Percentiles rank a stretch among this genome's conserved stretches.
phyloP scores from a whole-genome alignment of 352 stramenopile genomes.

The Phytophthora hibernalis region DNA sequence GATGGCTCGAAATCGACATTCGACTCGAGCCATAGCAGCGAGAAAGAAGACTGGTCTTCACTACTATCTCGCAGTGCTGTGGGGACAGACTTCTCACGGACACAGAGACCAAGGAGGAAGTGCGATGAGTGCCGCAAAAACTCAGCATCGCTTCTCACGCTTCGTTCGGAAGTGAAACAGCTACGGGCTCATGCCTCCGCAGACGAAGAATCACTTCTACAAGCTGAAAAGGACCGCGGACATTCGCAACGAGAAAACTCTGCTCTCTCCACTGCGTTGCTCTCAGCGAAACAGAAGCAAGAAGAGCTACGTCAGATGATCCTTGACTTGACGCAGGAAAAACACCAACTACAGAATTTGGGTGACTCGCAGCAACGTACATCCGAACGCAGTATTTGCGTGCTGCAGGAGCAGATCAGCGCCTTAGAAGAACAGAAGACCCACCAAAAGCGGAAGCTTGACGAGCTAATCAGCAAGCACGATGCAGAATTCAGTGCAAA shows the following conservation, averaged over 20 bases:
- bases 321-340: slow-evolving; percentile 57
- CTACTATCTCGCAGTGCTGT: slow-evolving; percentile 33
- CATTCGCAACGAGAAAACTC: slow-evolving; percentile 57
- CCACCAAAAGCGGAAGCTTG: slow-evolving; percentile 38
- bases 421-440: slow-evolving; percentile 39
- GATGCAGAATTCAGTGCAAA: slow-evolving; percentile 32
- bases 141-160: slow-evolving; percentile 38
- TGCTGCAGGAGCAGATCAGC: slow-evolving; percentile 47
- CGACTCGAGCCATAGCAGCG: slow-evolving; percentile 48
- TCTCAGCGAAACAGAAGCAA: slow-evolving; percentile 60
- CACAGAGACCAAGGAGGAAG: slow-evolving; percentile 29
- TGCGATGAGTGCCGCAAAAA: slow-evolving; percentile 57
- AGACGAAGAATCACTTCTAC: slow-evolving; percentile 57
- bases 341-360: slow-evolving; percentile 54
- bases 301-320: slow-evolving; percentile 60
- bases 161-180: slow-evolving; percentile 62
- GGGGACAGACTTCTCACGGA: slow-evolving; percentile 45
- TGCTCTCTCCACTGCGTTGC: slow-evolving; percentile 49
- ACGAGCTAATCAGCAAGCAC: slow-evolving; percentile 23
- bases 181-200: slow-evolving; percentile 42
- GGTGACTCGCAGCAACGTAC: slow-evolving; percentile 47
- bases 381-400: slow-evolving; percentile 32
- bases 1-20: slow-evolving; percentile 49
- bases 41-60: slow-evolving; percentile 37
- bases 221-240: slow-evolving; percentile 47